Evolutionary conservation across 768 basidiomycete species (phyloP).

Genomic region (Astraeus odoratus): DNA sequence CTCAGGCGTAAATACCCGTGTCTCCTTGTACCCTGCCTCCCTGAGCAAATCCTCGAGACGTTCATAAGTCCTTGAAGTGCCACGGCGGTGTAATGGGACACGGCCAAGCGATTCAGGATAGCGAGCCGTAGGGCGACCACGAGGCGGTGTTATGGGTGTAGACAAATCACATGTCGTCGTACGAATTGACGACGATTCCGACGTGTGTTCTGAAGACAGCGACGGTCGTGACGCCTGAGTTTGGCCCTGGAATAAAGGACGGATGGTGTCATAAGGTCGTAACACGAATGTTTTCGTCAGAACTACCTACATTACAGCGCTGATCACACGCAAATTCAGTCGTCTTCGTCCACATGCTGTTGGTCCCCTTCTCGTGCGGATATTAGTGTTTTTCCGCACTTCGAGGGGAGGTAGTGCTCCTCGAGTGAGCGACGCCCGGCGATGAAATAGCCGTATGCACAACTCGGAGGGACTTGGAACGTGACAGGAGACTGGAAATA

Average conservation of each 20-base stretch:
- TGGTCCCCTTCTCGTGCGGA: constrained; percentile 2
- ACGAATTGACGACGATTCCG: constrained; percentile 5
- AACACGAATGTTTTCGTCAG: constrained; percentile 2
- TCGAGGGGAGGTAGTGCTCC: too few species aligned
- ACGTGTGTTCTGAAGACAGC: constrained; percentile 6
- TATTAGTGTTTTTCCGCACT: too few species aligned
- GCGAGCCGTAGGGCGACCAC: constrained; percentile 35
- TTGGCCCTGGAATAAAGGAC: constrained; percentile 4
- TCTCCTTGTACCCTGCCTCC: constrained; percentile 91
- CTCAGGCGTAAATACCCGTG: constrained; percentile 84
- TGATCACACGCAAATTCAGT: constrained; percentile 12
- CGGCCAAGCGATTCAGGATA: constrained; percentile 58
- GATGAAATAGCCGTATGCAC: too few species aligned
- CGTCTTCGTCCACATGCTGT: constrained; percentile 13
- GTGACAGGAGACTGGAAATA: too few species aligned
- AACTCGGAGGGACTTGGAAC: too few species aligned
- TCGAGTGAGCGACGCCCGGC: not conserved
- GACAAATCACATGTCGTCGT: constrained; percentile 10
- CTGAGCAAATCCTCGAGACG: constrained; percentile 77
- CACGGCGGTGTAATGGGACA: constrained; percentile 70
- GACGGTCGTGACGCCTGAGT: constrained; percentile 1
- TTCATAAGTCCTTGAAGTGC: constrained; percentile 77
- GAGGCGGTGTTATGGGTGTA: constrained; percentile 36
- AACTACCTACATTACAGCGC: constrained; percentile 12
- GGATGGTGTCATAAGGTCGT: constrained; percentile 3